Conservation (phyloP, 1,139 yeast genomes). For the Candida sanyaensis region DNA sequence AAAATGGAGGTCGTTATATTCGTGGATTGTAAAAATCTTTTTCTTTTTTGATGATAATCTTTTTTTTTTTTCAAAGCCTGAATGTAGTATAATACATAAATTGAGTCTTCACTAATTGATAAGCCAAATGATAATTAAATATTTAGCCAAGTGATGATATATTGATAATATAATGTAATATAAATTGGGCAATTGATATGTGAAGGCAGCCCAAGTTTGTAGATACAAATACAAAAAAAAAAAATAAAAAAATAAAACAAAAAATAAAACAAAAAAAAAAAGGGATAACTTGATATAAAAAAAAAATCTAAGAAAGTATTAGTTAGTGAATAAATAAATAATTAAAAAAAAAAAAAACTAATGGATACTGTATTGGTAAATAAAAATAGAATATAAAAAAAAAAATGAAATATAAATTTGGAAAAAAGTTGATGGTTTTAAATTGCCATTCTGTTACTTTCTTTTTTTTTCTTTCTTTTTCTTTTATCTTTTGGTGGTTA, state of each 20-base stretch:
- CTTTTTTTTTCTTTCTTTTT: not conserved
- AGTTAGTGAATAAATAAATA: too few relatives aligned
- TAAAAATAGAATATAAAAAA: not conserved
- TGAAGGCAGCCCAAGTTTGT: not conserved
- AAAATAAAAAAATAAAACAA: too few relatives aligned
- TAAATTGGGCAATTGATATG: not conserved
- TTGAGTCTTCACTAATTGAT: not conserved
- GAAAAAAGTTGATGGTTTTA: not conserved
- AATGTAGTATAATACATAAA: slow-evolving; percentile 1
- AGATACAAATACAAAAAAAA: not conserved
- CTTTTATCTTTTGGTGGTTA: not conserved
- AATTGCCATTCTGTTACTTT: not conserved
- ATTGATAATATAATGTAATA: not conserved
- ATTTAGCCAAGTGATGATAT: not conserved
- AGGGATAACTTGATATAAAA: not conserved
- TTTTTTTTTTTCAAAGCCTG: not conserved
- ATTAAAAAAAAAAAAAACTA: not conserved
- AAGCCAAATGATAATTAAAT: slow-evolving; percentile 2
- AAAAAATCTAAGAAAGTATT: too few relatives aligned
- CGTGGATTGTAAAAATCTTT: not conserved
- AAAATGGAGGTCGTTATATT: not conserved
- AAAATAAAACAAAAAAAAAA: not conserved
- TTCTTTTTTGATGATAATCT: not conserved
- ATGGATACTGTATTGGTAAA: not conserved
- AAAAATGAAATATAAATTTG: not conserved